Evolutionary conservation across 2,329 filamentous ascomycete species (phyloP), one percentile per base, ranked within the genome.

Genomic region (Acephala macrosclerotiorum): DNA sequence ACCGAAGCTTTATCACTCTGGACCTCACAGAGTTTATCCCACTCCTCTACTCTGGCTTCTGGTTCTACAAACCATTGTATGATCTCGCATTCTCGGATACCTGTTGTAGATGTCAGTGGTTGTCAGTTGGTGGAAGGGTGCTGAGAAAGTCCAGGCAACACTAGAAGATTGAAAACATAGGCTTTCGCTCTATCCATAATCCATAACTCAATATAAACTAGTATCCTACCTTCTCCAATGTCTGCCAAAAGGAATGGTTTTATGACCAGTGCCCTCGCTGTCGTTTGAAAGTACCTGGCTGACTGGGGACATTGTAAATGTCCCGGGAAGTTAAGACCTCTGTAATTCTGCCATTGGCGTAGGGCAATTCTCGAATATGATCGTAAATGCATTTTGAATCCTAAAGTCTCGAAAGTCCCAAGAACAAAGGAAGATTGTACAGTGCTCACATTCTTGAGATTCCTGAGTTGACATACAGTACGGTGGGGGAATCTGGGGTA

Each of bases 11-110:
- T 99, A 82, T 99, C 96, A 75, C 94, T 97, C 79, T 98, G 96
- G 53, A 99, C 96, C 81, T 99, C 96, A 81, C 96, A 99, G 56
- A 99, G 86, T 66, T 95, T 96, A 73, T 96, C 96, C 86, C 97
- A 99, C 82, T 99, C 95, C 82, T 99, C 94, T 73, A 99, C 94
- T 65, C 92, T 90, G 40, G 96, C 96, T 65, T 94, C 95, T 58
- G 96, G 94, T 80, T 97, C 91, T 71, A 99, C 95, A 78, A 98
- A 99, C 96, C 96, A 99, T 83, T 99, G 96, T 75, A 98, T 98
- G 75, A 99, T 93, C 80, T 99, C 96, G 76, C 96, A 97, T 81
- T 99, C 96, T 77, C 96, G 94, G 75, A 98, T 99, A 63, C 96
- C 96, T 96, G 73, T 25, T 16, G 6, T 29, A n/a, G 9, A 18